phyloP scores from a whole-genome alignment of 2,329 filamentous ascomycete species.

The Stagonosporopsis cucurbitacearum region DNA sequence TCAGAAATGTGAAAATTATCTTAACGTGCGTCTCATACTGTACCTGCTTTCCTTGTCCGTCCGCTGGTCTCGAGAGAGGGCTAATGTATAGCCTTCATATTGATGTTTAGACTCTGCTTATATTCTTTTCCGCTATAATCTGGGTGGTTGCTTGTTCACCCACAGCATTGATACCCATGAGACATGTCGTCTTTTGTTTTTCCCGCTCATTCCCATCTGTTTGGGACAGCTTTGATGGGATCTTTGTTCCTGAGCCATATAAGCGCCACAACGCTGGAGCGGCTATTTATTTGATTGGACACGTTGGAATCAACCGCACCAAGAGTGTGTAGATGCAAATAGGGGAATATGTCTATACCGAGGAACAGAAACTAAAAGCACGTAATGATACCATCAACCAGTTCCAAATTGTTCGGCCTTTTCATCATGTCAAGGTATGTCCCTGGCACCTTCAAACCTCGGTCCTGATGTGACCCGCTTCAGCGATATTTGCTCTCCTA shows the following conservation, averaged over 20 bases:
- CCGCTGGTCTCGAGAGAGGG: neutral
- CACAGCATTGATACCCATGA: slow-evolving; percentile 13
- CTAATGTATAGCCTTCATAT: neutral
- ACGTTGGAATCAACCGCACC: neutral
- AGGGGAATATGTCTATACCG: neutral
- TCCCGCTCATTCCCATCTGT: slow-evolving; percentile 1
- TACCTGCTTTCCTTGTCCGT: no score
- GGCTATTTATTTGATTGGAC: neutral
- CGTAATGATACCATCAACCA: neutral
- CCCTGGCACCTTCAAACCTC: neutral
- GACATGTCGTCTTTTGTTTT: neutral
- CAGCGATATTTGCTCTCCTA: neutral
- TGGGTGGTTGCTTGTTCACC: slow-evolving; percentile 11
- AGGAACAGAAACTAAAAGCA: neutral
- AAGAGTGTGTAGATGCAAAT: neutral
- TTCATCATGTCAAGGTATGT: neutral
- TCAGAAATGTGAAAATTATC: slow-evolving; percentile 47
- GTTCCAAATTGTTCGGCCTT: neutral
- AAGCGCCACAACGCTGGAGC: neutral
- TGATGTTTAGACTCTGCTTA: neutral
- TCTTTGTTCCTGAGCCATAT: neutral
- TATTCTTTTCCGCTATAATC: neutral
- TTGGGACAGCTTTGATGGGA: neutral
- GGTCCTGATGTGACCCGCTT: no score
- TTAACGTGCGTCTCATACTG: no score